A percentile compares a stretch with the other conserved stretches of the same genome.
These are phyloP conservation scores for Gentiana straminea DNA, from an alignment of 257 asterid species.

Conservation along the genomic window DNA sequence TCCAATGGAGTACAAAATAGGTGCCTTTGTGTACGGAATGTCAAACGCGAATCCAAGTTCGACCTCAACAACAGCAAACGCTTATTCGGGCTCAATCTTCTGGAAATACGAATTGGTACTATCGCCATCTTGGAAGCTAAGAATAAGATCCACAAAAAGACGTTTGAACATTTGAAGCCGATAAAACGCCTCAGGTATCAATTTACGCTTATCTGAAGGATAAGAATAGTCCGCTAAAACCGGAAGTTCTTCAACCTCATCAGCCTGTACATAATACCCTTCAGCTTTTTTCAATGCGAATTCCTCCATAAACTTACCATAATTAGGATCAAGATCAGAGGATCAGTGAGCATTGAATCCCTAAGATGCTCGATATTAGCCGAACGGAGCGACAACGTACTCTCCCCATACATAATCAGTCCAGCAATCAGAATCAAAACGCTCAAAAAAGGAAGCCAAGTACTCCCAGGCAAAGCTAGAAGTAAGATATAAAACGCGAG, in stretches of 20 bases:
- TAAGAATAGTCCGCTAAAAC: slow-evolving; percentile 13
- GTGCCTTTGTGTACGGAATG: slow-evolving; percentile 37
- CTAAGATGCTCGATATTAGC: slow-evolving; percentile 28
- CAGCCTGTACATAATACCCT: slow-evolving; percentile 27
- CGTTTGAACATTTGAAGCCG: slow-evolving; percentile 31
- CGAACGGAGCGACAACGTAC: slow-evolving; percentile 23
- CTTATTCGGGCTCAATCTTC: neutral
- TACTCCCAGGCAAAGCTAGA: slow-evolving; percentile 23
- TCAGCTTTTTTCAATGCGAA: slow-evolving; percentile 31
- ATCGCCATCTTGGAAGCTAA: slow-evolving; percentile 45
- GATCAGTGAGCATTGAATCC: slow-evolving; percentile 26
- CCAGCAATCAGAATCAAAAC: slow-evolving; percentile 19
- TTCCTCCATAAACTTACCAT: slow-evolving; percentile 38
- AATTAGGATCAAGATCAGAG: slow-evolving; percentile 47
- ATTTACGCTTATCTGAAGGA: neutral
- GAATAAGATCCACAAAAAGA: slow-evolving; percentile 42
- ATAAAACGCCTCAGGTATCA: slow-evolving; percentile 20
- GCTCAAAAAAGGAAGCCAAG: slow-evolving; percentile 23
- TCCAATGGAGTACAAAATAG: slow-evolving; percentile 13
- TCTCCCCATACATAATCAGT: slow-evolving; percentile 27
- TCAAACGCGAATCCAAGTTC: slow-evolving; percentile 45
- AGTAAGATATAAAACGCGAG: slow-evolving; percentile 27
- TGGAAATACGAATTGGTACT: slow-evolving; percentile 27
- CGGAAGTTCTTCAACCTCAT: slow-evolving; percentile 26
- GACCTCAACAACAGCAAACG: slow-evolving; percentile 36